Base-by-base conservation (phyloP, 2,329 filamentous ascomycete genomes). In the Eurotiales sp. region DNA sequence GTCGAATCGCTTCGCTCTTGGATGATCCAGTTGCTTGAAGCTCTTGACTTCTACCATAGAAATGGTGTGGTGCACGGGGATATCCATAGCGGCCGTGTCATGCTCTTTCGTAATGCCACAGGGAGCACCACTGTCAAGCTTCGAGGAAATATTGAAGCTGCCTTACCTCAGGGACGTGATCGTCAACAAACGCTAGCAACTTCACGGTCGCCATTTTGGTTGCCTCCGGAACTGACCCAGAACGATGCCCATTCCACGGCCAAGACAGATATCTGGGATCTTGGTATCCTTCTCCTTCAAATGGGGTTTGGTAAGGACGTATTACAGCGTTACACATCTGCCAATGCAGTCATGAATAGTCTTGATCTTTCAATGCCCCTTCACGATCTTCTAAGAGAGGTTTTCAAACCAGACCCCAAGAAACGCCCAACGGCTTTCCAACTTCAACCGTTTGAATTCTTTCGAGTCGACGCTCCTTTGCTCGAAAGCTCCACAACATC, bases 251-350 rank as follows among this genome's bases (percentile, higher is more conserved):
- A 67, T 32, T 67, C 68, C 47, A 86, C 67, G 77, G 86, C 71
- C 61, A 96, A 96, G 67, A 89, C 90, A 0, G 93, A 97, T 66
- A 82, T 97, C 8, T 99, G 93, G 93, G 88, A 96, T 58, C 84
- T 99, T 61, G 93, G 93, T 4, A 83, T 96, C 25, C 81, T 96
- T 4, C 88, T 96, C 60, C 70, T 96, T 34, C 92, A 99, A 66
- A 96, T 97, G 90, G 81, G 93, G 3, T 92, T 96, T 66, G 93
- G 93, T 2, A 77, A 90, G 29, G 83, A 90, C 58, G 81, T 90
- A 6, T 77, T 87, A 15, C 79, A 86, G 53, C 87, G 85, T 53
- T 92, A 93, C 67, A 84, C 85, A 14, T 95, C 90, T 0, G 91
- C 92, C 1, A 82, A 80, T 51, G 82, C 83, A 37, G 71, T 96